A percentile compares a stretch with the other conserved stretches of the same genome.
These are phyloP conservation scores for Coelastrella sp. DNA, from an alignment of 139 green algal species.

Conservation along the genomic window DNA sequence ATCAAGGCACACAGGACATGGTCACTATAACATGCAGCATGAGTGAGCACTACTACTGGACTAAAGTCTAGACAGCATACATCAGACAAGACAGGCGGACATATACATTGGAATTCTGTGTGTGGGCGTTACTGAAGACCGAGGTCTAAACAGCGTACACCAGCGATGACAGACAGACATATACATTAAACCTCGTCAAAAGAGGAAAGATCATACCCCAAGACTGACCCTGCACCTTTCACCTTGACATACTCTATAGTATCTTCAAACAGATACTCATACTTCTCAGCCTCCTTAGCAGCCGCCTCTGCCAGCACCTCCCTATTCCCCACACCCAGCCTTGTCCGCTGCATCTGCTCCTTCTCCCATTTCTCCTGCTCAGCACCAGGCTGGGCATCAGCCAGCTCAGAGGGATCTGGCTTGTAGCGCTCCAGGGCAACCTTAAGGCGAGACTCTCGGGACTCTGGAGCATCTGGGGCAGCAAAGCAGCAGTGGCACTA, in stretches of 20 bases:
- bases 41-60: too few relatives aligned
- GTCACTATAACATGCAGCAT: too few relatives aligned
- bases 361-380: constrained; percentile 88
- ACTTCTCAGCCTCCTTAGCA: constrained; percentile 52
- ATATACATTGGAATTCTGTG: too few relatives aligned
- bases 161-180: too few relatives aligned
- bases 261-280: constrained; percentile 96
- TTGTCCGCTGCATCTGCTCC: constrained; percentile 86
- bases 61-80: too few relatives aligned
- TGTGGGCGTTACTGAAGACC: too few relatives aligned
- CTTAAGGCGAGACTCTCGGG: constrained; percentile 38
- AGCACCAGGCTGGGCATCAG: constrained; percentile 14
- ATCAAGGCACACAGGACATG: too few relatives aligned
- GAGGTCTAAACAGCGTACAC: too few relatives aligned
- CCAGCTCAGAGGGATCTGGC: constrained; percentile 47
- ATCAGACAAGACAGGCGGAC: too few relatives aligned
- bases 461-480: constrained; percentile 31
- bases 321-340: constrained; percentile 56
- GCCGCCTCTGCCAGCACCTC: constrained; percentile 19
- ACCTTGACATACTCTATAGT: constrained; percentile 96
- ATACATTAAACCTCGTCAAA: too few relatives aligned
- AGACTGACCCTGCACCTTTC: background rate
- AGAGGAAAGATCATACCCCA: too few relatives aligned
- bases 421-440: constrained; percentile 60
- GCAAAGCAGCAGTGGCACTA: too few relatives aligned